Percentiles rank a stretch among this genome's conserved stretches.
Conservation (phyloP, 148 eudicot species). For the Camellia japonica region DNA sequence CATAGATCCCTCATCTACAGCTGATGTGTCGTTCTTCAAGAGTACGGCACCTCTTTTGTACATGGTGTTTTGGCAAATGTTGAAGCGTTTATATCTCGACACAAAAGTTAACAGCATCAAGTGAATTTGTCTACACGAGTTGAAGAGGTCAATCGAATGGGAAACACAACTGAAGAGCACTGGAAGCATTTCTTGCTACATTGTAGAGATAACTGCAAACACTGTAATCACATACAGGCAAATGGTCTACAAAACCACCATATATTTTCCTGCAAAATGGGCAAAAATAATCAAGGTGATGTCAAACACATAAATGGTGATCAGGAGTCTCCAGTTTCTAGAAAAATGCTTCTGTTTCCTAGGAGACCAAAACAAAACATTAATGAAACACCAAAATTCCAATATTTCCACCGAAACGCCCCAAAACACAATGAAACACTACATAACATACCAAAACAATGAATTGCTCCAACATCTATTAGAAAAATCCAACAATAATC, state of each 20-base stretch:
- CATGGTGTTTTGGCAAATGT: no score
- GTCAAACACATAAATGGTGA: not conserved
- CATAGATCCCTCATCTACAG: not conserved
- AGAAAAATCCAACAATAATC: no score
- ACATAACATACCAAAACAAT: no score
- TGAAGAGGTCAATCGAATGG: no score
- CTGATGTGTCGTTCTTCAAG: not conserved
- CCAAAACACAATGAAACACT: no score
- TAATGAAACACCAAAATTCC: no score
- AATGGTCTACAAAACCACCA: not conserved
- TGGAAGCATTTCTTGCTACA: not conserved
- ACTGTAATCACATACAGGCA: not conserved
- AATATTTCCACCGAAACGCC: no score
- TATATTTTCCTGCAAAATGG: not conserved
- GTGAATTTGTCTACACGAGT: not conserved
- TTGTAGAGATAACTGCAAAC: not conserved
- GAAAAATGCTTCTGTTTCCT: no score
- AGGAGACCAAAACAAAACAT: no score
- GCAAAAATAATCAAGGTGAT: not conserved
- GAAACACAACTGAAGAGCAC: not conserved
- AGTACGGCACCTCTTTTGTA: no score
- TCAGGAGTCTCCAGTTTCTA: not conserved
- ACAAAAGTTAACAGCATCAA: not conserved
- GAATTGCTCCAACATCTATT: no score
- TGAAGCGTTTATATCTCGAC: not conserved